Percentiles rank a stretch among this genome's conserved stretches.
Evolutionary conservation across 441 rosid genomes (phyloP).

Genomic region (Croton laevigatus): DNA sequence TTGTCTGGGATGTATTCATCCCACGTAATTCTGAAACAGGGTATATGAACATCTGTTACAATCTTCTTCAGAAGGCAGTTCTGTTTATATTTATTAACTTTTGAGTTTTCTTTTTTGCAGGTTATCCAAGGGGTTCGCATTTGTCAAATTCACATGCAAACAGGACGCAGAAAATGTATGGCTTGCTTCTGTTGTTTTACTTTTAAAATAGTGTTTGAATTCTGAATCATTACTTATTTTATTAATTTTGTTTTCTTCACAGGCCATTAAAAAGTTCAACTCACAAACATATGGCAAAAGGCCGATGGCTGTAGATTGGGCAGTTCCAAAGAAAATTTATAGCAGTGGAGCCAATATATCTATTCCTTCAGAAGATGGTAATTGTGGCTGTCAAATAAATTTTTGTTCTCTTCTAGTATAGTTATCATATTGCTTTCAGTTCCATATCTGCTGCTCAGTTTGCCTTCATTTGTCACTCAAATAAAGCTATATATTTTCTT

Average conservation of each 20-base stretch:
- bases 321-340: constrained; percentile 82
- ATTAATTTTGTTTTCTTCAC: constrained; percentile 21
- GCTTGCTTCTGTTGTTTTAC: constrained; percentile 22
- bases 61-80: constrained; percentile 9
- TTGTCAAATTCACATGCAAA: constrained; percentile 92
- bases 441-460: neutral
- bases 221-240: constrained; percentile 9
- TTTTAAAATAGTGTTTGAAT: constrained; percentile 10
- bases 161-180: constrained; percentile 82
- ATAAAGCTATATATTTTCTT: neutral
- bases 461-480: neutral
- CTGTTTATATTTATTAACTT: constrained; percentile 14
- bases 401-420: neutral
- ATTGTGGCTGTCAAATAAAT: constrained; percentile 18
- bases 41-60: constrained; percentile 38
- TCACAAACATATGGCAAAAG: constrained; percentile 67
- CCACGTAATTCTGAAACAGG: constrained; percentile 79
- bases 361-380: constrained; percentile 62
- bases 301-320: constrained; percentile 97
- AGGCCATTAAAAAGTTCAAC: constrained; percentile 91
- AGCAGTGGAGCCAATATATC: constrained; percentile 43
- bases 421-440: constrained; percentile 1
- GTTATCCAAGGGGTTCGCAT: constrained; percentile 75
- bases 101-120: constrained; percentile 33
- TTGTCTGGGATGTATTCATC: constrained; percentile 86